A percentile compares a stretch with the other conserved stretches of the same genome.
phyloP scores from a whole-genome alignment of 495 filamentous ascomycete genomes.

The Viridothelium virens region DNA sequence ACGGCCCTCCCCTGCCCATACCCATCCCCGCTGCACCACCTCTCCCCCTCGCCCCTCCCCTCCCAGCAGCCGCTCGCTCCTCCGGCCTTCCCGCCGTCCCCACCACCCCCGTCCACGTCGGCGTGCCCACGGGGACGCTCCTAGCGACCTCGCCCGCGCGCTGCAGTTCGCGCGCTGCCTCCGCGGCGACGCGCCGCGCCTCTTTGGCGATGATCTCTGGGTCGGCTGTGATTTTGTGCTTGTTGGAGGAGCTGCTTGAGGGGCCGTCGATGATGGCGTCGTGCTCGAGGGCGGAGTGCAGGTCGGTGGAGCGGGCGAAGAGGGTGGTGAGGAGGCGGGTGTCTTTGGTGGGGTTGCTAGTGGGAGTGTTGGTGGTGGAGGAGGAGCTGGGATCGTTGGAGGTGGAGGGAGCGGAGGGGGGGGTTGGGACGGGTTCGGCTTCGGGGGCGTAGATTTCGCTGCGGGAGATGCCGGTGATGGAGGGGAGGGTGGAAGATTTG shows the following conservation, averaged over 20 bases:
- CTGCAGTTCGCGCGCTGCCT: slow-evolving; percentile 65
- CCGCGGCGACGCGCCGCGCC: slow-evolving; percentile 67
- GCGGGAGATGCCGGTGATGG: slow-evolving; percentile 51
- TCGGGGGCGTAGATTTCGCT: slow-evolving; percentile 29
- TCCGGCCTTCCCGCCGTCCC: slow-evolving; percentile 60
- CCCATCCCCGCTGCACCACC: slow-evolving; percentile 20
- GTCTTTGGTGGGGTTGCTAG: slow-evolving; percentile 34
- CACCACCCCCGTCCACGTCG: slow-evolving; percentile 86
- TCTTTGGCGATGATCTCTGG: slow-evolving; percentile 69
- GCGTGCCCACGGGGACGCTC: slow-evolving; percentile 66
- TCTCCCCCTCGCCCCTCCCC: slow-evolving; percentile 15
- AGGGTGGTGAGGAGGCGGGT: slow-evolving; percentile 77
- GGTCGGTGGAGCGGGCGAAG: slow-evolving; percentile 72
- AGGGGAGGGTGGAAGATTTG: slow-evolving; percentile 12
- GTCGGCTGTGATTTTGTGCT: slow-evolving; percentile 56
- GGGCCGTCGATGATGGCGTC: slow-evolving; percentile 65
- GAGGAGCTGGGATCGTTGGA: slow-evolving; percentile 23
- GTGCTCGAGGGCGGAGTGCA: slow-evolving; percentile 80
- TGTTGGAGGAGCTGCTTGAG: slow-evolving; percentile 38
- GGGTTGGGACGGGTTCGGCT: slow-evolving; percentile 12
- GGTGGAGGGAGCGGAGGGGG: slow-evolving; percentile 25
- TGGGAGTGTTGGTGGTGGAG: neutral
- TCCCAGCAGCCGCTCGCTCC: slow-evolving; percentile 20
- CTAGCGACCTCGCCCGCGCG: slow-evolving; percentile 64
- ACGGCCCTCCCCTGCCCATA: slow-evolving; percentile 31